Evolutionary conservation across 306 rosid species (phyloP), one percentile per base, ranked within the genome.

Genomic region (Medicago ruthenica): DNA sequence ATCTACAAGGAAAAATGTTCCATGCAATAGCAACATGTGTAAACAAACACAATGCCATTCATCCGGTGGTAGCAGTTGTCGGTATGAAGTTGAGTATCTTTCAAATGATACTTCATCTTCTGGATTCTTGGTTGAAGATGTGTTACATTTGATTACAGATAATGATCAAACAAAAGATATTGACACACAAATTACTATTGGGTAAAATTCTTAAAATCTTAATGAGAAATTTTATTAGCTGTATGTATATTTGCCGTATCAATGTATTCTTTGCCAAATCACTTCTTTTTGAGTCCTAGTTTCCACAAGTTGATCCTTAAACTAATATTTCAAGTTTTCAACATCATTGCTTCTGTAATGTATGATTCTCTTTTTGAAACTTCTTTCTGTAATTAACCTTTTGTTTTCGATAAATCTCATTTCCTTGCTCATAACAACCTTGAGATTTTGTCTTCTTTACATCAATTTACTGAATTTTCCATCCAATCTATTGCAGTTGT

Each of bases 41-140:
- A 44, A 13, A 10, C 71, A 18, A 42, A 83, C 4, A 27, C 76
- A 36, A 7, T 95, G 98, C 68, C 20, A 88, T 74, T 88, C 93
- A 34, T 73, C 85, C 41, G 59, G 40, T 70, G 59, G 40, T 70
- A 62, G 81, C 40, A 47, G 15, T 36, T 95, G 99, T 73, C 82
- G 10, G 12, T 95, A 95, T 61, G 68, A 55, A 36, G 70, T 86
- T 20, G 59, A 6, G 14, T 92, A 95, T 80, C 85, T 88, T 78
- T 84, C 97, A 4, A 73, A 34, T 27, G 75, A 77, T 53, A 92
- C 97, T 51, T 89, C 97, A 11, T 83, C 97, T 10, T 18, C 80
- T 42, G 97, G 99, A 20, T 15, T 84, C 83, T 68, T 92, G 80
- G 89, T 95, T 22, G 89, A 95, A 82, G 99, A 95, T 76, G 86